Conservation (phyloP, 2,329 filamentous ascomycete species). For the Alternaria sp. region DNA sequence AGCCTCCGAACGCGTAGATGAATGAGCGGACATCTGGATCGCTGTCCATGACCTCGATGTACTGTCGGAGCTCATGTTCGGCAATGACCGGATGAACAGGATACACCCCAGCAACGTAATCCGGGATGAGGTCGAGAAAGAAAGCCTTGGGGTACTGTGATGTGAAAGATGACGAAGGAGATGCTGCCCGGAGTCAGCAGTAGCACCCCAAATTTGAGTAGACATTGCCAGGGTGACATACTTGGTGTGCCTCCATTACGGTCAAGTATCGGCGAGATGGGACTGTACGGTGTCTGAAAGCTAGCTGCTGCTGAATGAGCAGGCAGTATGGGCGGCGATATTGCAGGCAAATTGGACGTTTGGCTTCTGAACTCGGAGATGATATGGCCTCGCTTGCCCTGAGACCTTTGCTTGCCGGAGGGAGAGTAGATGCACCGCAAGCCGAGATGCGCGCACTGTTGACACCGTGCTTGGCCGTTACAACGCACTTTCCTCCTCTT, state of each 20-base stretch:
- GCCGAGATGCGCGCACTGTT: slow-evolving; percentile 49
- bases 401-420: slow-evolving; percentile 46
- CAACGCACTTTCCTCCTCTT: slow-evolving; percentile 56
- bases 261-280: slow-evolving; percentile 20
- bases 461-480: slow-evolving; percentile 55
- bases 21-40: slow-evolving; percentile 52
- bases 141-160: slow-evolving; percentile 37
- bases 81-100: slow-evolving; percentile 57
- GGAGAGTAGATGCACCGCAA: slow-evolving; percentile 55
- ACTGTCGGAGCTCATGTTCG: slow-evolving; percentile 48
- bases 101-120: slow-evolving; percentile 55
- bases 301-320: slow-evolving; percentile 21
- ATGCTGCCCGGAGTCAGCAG: slow-evolving; percentile 19
- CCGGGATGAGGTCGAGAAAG: slow-evolving; percentile 54
- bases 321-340: slow-evolving; percentile 34
- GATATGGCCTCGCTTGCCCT: slow-evolving; percentile 49
- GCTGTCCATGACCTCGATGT: slow-evolving; percentile 47
- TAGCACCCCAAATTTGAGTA: not conserved
- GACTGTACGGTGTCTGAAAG: slow-evolving; percentile 18
- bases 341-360: slow-evolving; percentile 23
- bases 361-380: slow-evolving; percentile 52
- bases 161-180: slow-evolving; percentile 23
- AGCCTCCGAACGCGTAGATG: slow-evolving; percentile 54
- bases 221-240: slow-evolving; percentile 15
- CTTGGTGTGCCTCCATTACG: slow-evolving; percentile 24